Evolutionary conservation across 148 eudicot species (phyloP), one percentile per base, ranked within the genome.

Genomic region (Nepenthes gracilis): DNA sequence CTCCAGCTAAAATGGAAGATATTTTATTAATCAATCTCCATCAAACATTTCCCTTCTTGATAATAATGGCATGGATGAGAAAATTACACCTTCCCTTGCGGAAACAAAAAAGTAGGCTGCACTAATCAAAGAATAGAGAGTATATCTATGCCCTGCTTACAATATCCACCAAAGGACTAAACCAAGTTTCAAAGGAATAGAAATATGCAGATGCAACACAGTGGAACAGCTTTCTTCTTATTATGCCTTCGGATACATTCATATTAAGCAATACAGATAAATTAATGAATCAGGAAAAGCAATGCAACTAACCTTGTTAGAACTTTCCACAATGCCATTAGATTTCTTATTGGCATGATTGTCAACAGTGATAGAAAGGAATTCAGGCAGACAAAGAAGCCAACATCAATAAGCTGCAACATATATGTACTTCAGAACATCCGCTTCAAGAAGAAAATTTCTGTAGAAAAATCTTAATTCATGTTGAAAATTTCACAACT

Each of bases 391-490:
- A 93, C 96, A 72, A 84, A 93, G 77, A 75, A 81, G 62, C 98
- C 96, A 67, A 93, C 85, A 61, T 86, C 69, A 67, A 86, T 88
- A 73, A 93, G 96, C 98, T 93, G 98, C 90, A 82, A 71, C 66
- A 64, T 58, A 66, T 45, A 66, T 43, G 36, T 37, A 36, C 13
- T 13, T 59, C 8, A 55, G 58, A 55, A 23, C 23, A 52, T 4
- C 55, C 1, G 1, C n/a, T 12, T 23, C 14, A 52, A 11, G 32
- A n/a, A 32, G 32, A 52, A 14, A 52, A 52, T 52, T 5, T 13
- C n/a, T 5, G 13, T 40, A 40, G 6, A 40, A 40, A 40, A 40
- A 40, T 40, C 45, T 40, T 40, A 4, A 40, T 4, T 40, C 45
- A 3, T 8, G 4, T 8, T 40, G 8, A 40, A 0, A 40, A 40